Percentiles rank a stretch among this genome's conserved stretches.
Evolutionary conservation across 164 flowering plant species (phyloP).

Genomic region (Brasenia schreberi): DNA sequence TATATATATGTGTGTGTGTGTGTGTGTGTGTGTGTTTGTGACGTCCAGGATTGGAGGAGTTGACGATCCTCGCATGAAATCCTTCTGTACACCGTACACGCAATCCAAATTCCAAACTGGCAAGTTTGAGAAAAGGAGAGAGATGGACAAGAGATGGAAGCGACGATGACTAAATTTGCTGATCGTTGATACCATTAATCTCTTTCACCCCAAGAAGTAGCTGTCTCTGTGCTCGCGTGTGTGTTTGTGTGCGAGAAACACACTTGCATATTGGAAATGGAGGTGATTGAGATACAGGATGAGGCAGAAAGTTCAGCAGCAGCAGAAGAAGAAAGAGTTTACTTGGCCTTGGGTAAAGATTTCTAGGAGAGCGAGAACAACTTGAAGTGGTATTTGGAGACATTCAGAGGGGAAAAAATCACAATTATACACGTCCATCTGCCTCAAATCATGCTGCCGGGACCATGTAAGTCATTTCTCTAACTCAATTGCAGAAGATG

Average conservation of each 20-base stretch:
- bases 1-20: too few species aligned
- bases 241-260: neutral
- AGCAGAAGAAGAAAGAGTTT: conserved; percentile 22
- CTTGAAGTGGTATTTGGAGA: conserved; percentile 32
- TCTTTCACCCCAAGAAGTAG: neutral
- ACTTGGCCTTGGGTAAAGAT: conserved; percentile 47
- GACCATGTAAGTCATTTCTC: neutral
- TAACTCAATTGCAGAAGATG: too few species aligned
- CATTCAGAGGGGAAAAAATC: conserved; percentile 31
- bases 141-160: neutral
- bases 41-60: too few species aligned
- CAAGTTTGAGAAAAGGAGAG: too few species aligned
- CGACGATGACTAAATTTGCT: neutral
- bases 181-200: neutral
- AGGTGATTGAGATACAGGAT: conserved; percentile 3
- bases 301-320: conserved; percentile 4
- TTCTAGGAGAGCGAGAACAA: conserved; percentile 29
- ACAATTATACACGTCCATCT: conserved; percentile 53
- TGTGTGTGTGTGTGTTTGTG: too few species aligned
- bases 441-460: conserved; percentile 37
- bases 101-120: too few species aligned
- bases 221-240: neutral
- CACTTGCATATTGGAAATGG: conserved; percentile 3
- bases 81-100: too few species aligned
- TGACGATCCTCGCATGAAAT: too few species aligned